Evolutionary conservation across 192 early-diverging fungal species (phyloP).

Genomic region (Backusella liffmaniae): DNA sequence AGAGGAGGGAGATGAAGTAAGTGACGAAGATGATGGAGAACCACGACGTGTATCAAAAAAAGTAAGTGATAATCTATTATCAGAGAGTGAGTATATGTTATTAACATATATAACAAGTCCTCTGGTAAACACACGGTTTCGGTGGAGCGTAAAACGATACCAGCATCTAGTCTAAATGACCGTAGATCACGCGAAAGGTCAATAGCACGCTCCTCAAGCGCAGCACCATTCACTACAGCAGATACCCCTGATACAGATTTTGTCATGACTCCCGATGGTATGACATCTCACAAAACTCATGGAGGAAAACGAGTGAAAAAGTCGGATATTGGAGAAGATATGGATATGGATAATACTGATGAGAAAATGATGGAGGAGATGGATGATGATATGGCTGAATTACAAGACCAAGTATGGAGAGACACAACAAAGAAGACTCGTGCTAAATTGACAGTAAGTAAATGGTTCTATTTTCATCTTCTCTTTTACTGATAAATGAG

Average conservation of each 20-base stretch:
- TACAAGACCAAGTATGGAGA: slow-evolving; percentile 49
- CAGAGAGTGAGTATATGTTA: neutral
- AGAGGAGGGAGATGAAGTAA: slow-evolving; percentile 60
- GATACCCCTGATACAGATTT: slow-evolving; percentile 29
- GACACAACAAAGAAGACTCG: slow-evolving; percentile 48
- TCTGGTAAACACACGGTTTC: neutral
- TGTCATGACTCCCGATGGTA: slow-evolving; percentile 16
- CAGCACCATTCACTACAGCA: slow-evolving; percentile 17
- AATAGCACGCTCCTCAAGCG: neutral
- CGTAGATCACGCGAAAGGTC: neutral
- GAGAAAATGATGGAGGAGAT: slow-evolving; percentile 42
- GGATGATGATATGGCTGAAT: slow-evolving; percentile 55
- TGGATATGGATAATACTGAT: slow-evolving; percentile 45
- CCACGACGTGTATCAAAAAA: neutral
- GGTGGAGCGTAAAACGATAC: neutral
- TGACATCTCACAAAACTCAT: neutral
- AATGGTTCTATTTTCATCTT: neutral
- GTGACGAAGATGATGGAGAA: slow-evolving; percentile 32
- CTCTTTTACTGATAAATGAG: neutral
- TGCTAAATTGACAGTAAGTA: slow-evolving; percentile 40
- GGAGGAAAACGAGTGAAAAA: slow-evolving; percentile 10
- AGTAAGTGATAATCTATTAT: neutral
- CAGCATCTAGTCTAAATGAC: neutral
- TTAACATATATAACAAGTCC: neutral
- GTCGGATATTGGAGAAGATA: slow-evolving; percentile 13